phyloP scores from a whole-genome alignment of 805 yeast species.

The Hanseniaspora clermontiae region DNA sequence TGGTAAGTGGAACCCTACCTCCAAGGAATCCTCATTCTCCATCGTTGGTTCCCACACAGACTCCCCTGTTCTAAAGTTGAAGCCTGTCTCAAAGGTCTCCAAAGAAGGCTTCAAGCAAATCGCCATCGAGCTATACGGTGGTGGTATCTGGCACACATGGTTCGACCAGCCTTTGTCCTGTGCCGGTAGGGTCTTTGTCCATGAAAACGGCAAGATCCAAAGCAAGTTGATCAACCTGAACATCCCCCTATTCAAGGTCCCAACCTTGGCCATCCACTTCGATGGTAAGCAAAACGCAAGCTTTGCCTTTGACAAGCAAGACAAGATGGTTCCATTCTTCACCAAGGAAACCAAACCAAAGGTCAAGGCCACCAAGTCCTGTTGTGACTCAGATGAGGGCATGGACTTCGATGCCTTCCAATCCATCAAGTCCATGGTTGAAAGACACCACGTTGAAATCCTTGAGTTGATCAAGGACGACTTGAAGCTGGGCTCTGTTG shows the following conservation, averaged over 20 bases:
- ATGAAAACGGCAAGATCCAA: slow-evolving; percentile 32
- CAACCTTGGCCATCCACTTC: slow-evolving; percentile 87
- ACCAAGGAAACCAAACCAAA: slow-evolving; percentile 38
- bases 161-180: slow-evolving; percentile 84
- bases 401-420: slow-evolving; percentile 44
- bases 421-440: slow-evolving; percentile 49
- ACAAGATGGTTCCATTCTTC: slow-evolving; percentile 75
- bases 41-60: slow-evolving; percentile 95
- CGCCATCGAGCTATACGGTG: slow-evolving; percentile 92
- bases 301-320: slow-evolving; percentile 81
- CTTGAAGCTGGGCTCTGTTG: slow-evolving; percentile 35
- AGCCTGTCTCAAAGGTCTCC: slow-evolving; percentile 64
- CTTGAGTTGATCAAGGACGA: slow-evolving; percentile 58
- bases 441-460: slow-evolving; percentile 67
- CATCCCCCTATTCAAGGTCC: slow-evolving; percentile 77
- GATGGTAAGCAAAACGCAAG: slow-evolving; percentile 63
- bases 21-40: slow-evolving; percentile 61
- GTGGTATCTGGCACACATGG: slow-evolving; percentile 95
- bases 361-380: slow-evolving; percentile 20
- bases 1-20: slow-evolving; percentile 40
- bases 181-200: slow-evolving; percentile 82
- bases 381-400: slow-evolving; percentile 39
- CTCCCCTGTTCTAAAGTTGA: slow-evolving; percentile 77
- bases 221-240: slow-evolving; percentile 67
- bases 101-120: slow-evolving; percentile 73